These are phyloP conservation scores for Polyplosphaeria fusca DNA, from an alignment of 495 filamentous ascomycete genomes.

Conservation along the genomic window DNA sequence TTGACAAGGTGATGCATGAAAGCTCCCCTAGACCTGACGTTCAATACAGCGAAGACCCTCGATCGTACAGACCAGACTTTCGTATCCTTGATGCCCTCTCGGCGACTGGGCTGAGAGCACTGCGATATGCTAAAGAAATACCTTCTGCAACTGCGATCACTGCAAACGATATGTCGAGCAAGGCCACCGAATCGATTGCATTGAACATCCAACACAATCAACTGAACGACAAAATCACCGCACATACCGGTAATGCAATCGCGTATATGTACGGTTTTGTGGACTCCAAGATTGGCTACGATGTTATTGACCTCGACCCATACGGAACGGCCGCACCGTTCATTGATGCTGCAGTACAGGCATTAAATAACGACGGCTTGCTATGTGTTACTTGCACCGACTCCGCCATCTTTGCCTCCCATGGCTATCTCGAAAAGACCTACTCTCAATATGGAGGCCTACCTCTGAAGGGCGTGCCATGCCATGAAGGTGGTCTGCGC, in stretches of 20 bases:
- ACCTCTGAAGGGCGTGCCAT: constrained; percentile 75
- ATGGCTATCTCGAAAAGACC: constrained; percentile 87
- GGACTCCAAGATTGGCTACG: constrained; percentile 52
- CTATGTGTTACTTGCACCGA: constrained; percentile 97
- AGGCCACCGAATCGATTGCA: constrained; percentile 76
- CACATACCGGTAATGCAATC: constrained; percentile 75
- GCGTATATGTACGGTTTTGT: constrained; percentile 77
- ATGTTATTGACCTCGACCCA: constrained; percentile 95
- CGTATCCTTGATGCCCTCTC: constrained; percentile 92
- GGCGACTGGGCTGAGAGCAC: constrained; percentile 85
- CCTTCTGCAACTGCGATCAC: constrained; percentile 76
- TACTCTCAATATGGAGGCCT: constrained; percentile 87
- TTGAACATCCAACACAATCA: constrained; percentile 80
- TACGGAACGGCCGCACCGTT: constrained; percentile 92
- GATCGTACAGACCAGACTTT: constrained; percentile 45
- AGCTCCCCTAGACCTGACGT: background rate
- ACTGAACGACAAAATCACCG: constrained; percentile 63
- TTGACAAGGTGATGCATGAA: background rate
- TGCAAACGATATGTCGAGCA: constrained; percentile 79
- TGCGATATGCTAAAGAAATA: constrained; percentile 89
- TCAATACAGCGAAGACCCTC: background rate
- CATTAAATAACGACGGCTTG: constrained; percentile 78
- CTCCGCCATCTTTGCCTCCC: constrained; percentile 87
- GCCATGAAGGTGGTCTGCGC: constrained; percentile 85
- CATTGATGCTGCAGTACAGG: constrained; percentile 82